Evolutionary conservation across 2,329 filamentous ascomycete genomes (phyloP), one percentile per base, ranked within the genome.

Genomic region (Phoma sp.): DNA sequence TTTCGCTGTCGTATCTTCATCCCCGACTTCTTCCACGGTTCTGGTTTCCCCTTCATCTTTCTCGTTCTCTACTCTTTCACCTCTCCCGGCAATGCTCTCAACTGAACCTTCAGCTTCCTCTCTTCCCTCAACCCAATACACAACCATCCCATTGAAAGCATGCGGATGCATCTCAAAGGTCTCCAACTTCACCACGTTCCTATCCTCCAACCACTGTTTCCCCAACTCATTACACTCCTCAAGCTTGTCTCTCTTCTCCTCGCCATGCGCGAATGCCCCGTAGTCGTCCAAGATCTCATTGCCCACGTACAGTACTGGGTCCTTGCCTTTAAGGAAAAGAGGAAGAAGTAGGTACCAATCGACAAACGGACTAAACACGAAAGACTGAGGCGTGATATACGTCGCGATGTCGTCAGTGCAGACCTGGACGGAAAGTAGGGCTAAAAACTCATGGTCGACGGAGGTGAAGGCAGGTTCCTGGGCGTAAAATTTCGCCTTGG

Each of bases 291-390:
- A 39, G n/a, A 76, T 65, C 36, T 74, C 69, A 46, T 75, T 76
- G 11, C 73, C 74, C 29, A 75, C 58, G 38, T 74, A 76, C 28
- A 75, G 33, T 11, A 53, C 48, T 1, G 74, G 73, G 48, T 75
- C 53, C 18, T 61, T 66, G 2, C 32, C 57, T 21, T 60, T 58
- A 17, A 76, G 42, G 37, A 75, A 73, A 0, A 61, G 38, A 0
- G 71, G 69, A 1, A 75, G 57, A 0, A 75, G 61, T 14, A 75
- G 46, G 25, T 62, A 64, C 67, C 72, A 74, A 14, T 75, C 73
- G 20, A 76, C 67, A 28, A 76, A 76, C 0, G 74, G 74, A 25
- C 71, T 69, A 48, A 65, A 76, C 3, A 75, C 63, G 26, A 75
- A 74, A 1, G 67, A 58, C 0, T 32, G 21, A 0, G 50, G 11